These are phyloP conservation scores for Paraleonurus japonicus DNA, from an alignment of 257 asterid genomes.

Conservation along the genomic window DNA sequence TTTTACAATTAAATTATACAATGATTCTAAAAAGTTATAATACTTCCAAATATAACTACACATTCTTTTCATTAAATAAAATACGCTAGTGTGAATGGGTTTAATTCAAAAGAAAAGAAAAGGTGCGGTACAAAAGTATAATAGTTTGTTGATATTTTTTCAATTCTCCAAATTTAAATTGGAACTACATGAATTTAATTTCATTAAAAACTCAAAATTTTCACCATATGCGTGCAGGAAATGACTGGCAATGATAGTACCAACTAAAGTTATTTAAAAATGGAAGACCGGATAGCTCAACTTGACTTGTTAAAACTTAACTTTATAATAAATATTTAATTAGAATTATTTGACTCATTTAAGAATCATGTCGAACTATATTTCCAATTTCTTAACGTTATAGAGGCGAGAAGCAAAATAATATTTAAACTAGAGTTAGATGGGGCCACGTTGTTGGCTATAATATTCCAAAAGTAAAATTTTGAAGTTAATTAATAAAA, in stretches of 20 bases:
- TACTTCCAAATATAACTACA: no score
- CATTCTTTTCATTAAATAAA: no score
- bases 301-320: no score
- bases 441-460: slow-evolving; percentile 10
- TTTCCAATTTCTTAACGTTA: no score
- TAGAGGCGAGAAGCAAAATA: no score
- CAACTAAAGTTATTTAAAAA: background rate
- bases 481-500: background rate
- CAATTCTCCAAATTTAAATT: background rate
- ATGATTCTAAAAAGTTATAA: background rate
- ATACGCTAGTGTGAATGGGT: background rate
- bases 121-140: background rate
- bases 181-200: background rate
- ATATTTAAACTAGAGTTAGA: no score
- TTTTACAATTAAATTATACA: no score
- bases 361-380: no score
- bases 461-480: background rate
- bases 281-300: no score
- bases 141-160: background rate
- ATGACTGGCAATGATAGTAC: background rate
- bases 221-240: background rate
- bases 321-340: no score
- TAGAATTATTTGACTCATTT: no score
- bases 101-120: no score
- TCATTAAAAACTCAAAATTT: background rate